Base-by-base conservation (phyloP, 2,329 filamentous ascomycete species). In the Neonectria sp. region DNA sequence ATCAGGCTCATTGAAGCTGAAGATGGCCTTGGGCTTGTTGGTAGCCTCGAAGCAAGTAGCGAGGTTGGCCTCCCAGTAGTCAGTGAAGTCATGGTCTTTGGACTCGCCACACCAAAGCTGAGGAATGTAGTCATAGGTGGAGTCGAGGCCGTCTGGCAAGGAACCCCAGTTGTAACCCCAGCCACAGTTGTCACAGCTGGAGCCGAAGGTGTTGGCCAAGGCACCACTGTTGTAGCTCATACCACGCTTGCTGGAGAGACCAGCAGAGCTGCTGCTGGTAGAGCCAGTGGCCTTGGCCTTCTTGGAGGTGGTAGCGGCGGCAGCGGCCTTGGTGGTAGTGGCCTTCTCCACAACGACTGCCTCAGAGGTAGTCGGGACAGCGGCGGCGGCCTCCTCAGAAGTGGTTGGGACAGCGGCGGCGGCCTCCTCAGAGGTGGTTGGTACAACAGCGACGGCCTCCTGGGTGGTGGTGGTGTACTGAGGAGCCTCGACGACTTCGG, bases 1-100 rank as follows among this genome's bases (percentile, higher is more conserved):
- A 79, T 94, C 92, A 52, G 90, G 90, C 85, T 94, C 91, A 85
- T 94, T 94, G 87, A 92, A 93, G 79, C 86, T 85, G 76, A 93
- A 85, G 62, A 93, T 79, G 73, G 86, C 83, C 69, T 84, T 86
- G 71, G 86, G 81, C 57, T 79, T 73, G 68, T 92, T 86, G 68
- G 88, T 88, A 17, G 79, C 76, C 40, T 45, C 40, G n/a, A 45
- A 45, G n/a, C n/a, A 21, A 8, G 40, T 45, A 60, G 85, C 77
- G 52, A 86, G 89, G 68, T 86, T 84, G 15, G 67, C 52, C 35
- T 75, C 72, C 90, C 91, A 93, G 73, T 75, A 77, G 60, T 73
- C 62, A 63, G 84, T 84, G 21, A 21, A 21, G 21, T 21, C 21
- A 21, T 21, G 21, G 78, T 87, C 84, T 13, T 80, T 78, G 11